Evolutionary conservation across 805 yeast species (phyloP).

Genomic region (Cyberlindnera veronae): DNA sequence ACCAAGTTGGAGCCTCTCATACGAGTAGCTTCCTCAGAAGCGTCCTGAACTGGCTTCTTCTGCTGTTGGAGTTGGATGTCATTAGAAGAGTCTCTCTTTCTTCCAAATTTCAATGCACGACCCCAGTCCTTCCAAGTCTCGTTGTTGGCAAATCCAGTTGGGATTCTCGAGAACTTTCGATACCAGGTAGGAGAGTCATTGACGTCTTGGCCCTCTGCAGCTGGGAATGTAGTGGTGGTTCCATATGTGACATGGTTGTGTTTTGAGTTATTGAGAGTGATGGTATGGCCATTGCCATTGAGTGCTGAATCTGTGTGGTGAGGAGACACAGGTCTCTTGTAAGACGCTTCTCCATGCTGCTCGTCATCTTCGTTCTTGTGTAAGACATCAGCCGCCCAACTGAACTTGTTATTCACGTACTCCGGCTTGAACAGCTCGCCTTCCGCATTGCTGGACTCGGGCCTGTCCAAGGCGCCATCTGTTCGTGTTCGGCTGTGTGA

Average conservation of each 20-base stretch:
- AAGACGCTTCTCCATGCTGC: conserved; percentile 1
- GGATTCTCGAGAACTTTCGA: conserved; percentile 20
- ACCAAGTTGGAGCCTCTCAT: conserved; percentile 42
- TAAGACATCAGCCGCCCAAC: conserved; percentile 10
- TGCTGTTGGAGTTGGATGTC: conserved; percentile 1
- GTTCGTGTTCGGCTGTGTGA: background rate
- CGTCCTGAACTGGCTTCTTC: conserved; percentile 10
- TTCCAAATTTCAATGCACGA: conserved; percentile 26
- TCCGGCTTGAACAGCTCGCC: conserved; percentile 17
- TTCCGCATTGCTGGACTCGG: conserved; percentile 1
- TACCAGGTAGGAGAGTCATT: conserved; percentile 26
- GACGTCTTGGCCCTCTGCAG: conserved; percentile 1
- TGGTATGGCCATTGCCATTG: background rate
- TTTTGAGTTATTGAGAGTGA: too few relatives aligned
- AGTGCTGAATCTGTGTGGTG: background rate
- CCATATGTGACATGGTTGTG: background rate
- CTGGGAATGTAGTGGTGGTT: background rate
- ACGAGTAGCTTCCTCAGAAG: conserved; percentile 25
- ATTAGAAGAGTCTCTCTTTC: conserved; percentile 5
- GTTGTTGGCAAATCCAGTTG: conserved; percentile 13
- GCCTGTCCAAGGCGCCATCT: background rate
- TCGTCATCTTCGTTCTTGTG: conserved; percentile 13
- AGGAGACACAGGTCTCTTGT: conserved; percentile 6
- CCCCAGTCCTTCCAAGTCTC: conserved; percentile 27
- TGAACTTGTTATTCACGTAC: conserved; percentile 13